Conservation (phyloP, 139 green algal genomes). For the Diplosphaera chodatii region DNA sequence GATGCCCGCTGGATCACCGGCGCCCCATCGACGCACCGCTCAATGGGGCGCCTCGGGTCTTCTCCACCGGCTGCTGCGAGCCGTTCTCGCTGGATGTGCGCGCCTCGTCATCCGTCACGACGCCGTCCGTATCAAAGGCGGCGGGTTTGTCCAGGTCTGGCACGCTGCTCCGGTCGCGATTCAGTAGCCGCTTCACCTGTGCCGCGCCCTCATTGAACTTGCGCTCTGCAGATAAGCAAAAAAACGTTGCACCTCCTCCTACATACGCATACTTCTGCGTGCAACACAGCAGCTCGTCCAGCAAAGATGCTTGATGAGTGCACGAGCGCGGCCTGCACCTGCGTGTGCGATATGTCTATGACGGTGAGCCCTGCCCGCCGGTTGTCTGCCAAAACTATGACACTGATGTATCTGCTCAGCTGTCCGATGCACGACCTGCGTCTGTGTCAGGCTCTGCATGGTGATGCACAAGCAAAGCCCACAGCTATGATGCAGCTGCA, state of each 20-base stretch:
- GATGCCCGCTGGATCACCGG: too few species aligned
- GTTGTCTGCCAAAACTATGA: background rate
- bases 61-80: background rate
- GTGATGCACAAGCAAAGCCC: too few species aligned
- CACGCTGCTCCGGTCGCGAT: constrained; percentile 60
- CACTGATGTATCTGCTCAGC: background rate
- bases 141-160: constrained; percentile 37
- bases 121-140: constrained; percentile 17
- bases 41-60: too few species aligned
- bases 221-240: background rate
- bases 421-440: background rate
- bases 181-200: constrained; percentile 66
- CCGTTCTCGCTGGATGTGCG: background rate
- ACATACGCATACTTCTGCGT: too few species aligned
- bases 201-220: constrained; percentile 46
- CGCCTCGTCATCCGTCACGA: too few species aligned
- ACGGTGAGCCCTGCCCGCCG: background rate
- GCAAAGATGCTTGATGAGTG: too few species aligned
- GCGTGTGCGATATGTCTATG: background rate
- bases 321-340: too few species aligned
- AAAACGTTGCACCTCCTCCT: too few species aligned
- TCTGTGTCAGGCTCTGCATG: background rate
- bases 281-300: too few species aligned
- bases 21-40: too few species aligned
- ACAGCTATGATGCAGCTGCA: too few species aligned